phyloP scores from a whole-genome alignment of 306 rosid genomes.

The Heteromeles arbutifolia region DNA sequence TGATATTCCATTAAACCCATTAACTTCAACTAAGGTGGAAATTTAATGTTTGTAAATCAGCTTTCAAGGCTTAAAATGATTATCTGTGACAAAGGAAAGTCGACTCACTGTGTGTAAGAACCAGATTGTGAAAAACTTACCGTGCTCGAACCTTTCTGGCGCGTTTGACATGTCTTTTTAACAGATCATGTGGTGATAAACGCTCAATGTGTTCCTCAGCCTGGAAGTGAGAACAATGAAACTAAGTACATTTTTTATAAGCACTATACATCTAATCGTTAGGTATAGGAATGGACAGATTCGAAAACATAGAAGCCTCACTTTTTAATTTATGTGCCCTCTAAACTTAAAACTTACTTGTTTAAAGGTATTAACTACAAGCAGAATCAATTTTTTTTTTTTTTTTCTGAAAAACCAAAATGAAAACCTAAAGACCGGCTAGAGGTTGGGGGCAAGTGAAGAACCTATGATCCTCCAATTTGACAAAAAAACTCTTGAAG shows the following conservation, averaged over 20 bases:
- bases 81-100: not conserved
- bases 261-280: not conserved
- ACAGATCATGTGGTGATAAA: conserved; percentile 44
- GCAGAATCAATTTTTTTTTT: not conserved
- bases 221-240: conserved; percentile 33
- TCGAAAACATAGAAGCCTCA: not conserved
- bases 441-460: not conserved
- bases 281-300: not conserved
- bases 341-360: not conserved
- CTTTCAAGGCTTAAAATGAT: not conserved
- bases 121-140: conserved; percentile 34
- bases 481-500: not conserved
- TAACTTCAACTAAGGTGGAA: not conserved
- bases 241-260: not conserved
- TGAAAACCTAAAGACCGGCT: not conserved
- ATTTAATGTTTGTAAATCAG: not conserved
- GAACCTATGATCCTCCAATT: not conserved
- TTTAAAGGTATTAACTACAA: not conserved
- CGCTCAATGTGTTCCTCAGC: conserved; percentile 44
- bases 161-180: conserved; percentile 60
- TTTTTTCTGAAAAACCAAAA: not conserved
- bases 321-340: not conserved
- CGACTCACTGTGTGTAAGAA: not conserved
- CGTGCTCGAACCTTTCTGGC: conserved; percentile 82
- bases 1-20: not conserved